A percentile compares a stretch with the other conserved stretches of the same genome.
Evolutionary conservation across 2,329 filamentous ascomycete genomes (phyloP).

Genomic region (Domatiomyces catenatus): DNA sequence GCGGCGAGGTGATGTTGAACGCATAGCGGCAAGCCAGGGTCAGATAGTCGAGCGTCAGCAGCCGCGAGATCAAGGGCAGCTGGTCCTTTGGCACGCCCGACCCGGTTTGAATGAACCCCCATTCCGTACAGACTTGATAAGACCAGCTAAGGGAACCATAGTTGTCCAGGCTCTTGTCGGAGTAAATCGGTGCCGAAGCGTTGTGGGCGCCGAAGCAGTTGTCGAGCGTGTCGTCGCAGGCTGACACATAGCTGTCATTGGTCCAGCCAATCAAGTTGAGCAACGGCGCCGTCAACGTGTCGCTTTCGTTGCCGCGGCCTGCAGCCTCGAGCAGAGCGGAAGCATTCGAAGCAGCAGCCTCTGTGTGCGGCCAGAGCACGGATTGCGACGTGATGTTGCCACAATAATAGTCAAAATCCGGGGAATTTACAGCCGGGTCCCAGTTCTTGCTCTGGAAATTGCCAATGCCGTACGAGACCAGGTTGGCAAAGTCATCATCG

Average conservation of each 20-base stretch:
- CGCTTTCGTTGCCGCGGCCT: conserved; percentile 31
- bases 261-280: conserved; percentile 45
- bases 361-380: conserved; percentile 29
- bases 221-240: conserved; percentile 33
- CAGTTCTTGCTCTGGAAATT: conserved; percentile 44
- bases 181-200: conserved; percentile 27
- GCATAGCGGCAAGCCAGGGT: conserved; percentile 47
- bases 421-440: conserved; percentile 40
- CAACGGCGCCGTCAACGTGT: conserved; percentile 33
- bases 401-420: conserved; percentile 39
- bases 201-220: conserved; percentile 38
- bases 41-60: conserved; percentile 48
- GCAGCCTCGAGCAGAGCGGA: conserved; percentile 32
- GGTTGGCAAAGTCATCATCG: conserved; percentile 38
- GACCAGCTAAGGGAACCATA: conserved; percentile 36
- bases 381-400: conserved; percentile 36
- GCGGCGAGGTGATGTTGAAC: conserved; percentile 52
- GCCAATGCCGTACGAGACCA: conserved; percentile 30
- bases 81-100: conserved; percentile 48
- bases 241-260: conserved; percentile 28
- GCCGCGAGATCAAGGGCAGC: conserved; percentile 56
- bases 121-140: conserved; percentile 46
- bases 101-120: conserved; percentile 66
- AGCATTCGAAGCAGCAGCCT: conserved; percentile 25
- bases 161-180: conserved; percentile 28